Percentiles rank a stretch among this genome's conserved stretches.
These are phyloP conservation scores for Dendrobium huoshanense DNA, from an alignment of 106 monocot species.

Conservation along the genomic window DNA sequence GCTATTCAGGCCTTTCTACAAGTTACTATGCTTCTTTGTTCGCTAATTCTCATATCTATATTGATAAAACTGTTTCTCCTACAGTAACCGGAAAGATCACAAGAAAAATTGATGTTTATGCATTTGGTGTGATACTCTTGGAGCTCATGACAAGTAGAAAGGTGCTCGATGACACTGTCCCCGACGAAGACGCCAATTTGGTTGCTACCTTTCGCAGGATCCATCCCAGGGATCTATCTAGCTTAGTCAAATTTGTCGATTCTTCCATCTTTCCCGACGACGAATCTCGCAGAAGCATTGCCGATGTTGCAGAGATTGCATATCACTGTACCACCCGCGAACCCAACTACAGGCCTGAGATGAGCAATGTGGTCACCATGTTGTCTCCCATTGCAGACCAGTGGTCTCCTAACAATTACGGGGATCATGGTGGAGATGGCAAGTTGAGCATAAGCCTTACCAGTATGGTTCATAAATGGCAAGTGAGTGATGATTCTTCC, in stretches of 20 bases:
- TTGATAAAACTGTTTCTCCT: neutral
- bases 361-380: conserved; percentile 79
- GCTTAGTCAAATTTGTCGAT: conserved; percentile 51
- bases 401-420: conserved; percentile 53
- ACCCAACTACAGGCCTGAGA: conserved; percentile 65
- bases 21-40: too few relatives aligned
- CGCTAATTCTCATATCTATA: too few relatives aligned
- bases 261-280: conserved; percentile 40
- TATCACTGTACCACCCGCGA: conserved; percentile 75
- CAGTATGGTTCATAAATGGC: conserved; percentile 51
- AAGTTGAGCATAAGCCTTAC: conserved; percentile 32
- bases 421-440: conserved; percentile 14
- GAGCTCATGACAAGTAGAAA: conserved; percentile 75
- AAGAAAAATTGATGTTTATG: conserved; percentile 85
- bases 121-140: conserved; percentile 85
- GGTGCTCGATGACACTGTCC: conserved; percentile 67
- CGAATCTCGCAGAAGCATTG: conserved; percentile 26
- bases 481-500: conserved; percentile 30
- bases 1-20: too few relatives aligned
- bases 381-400: conserved; percentile 57
- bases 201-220: conserved; percentile 56
- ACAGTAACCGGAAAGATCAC: conserved; percentile 82
- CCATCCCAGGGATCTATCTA: conserved; percentile 24
- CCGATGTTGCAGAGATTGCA: conserved; percentile 68
- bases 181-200: conserved; percentile 50